Conservation (phyloP, 2,329 filamentous ascomycete genomes). For the Fusarium redolens region DNA sequence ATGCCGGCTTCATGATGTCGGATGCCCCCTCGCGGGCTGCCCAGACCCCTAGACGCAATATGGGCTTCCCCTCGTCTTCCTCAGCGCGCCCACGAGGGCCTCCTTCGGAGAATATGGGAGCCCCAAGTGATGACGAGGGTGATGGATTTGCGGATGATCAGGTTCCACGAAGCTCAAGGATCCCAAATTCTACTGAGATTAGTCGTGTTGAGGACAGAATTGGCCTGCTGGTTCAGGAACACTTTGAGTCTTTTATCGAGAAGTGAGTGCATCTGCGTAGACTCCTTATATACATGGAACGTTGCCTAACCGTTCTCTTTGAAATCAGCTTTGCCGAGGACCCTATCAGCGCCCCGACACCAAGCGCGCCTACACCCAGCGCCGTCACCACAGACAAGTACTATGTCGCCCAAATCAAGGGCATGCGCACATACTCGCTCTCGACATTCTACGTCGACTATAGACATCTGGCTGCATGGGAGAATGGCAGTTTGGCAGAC, state of each 20-base stretch:
- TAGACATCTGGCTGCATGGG: constrained; percentile 81
- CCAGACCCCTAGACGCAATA: constrained; percentile 57
- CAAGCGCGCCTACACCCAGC: constrained; percentile 73
- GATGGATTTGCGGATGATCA: constrained; percentile 74
- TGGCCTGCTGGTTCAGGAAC: constrained; percentile 77
- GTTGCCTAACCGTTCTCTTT: neutral
- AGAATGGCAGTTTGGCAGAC: constrained; percentile 83
- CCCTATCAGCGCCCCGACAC: constrained; percentile 61
- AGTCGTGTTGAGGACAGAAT: constrained; percentile 81
- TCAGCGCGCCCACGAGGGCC: constrained; percentile 66
- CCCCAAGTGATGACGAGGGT: constrained; percentile 70
- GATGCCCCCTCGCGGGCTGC: constrained; percentile 60
- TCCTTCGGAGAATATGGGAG: constrained; percentile 71
- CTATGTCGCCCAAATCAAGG: constrained; percentile 86
- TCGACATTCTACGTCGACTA: constrained; percentile 90
- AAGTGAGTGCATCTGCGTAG: constrained; percentile 60
- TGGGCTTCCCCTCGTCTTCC: constrained; percentile 62
- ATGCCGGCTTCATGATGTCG: constrained; percentile 68
- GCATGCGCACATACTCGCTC: constrained; percentile 78
- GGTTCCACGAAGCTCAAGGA: constrained; percentile 63
- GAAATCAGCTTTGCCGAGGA: constrained; percentile 73
- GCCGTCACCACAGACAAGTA: constrained; percentile 82
- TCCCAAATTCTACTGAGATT: constrained; percentile 63
- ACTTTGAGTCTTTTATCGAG: constrained; percentile 85
- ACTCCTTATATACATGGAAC: neutral